phyloP scores from a whole-genome alignment of 495 filamentous ascomycete genomes.

The Cercophora newfieldiana region DNA sequence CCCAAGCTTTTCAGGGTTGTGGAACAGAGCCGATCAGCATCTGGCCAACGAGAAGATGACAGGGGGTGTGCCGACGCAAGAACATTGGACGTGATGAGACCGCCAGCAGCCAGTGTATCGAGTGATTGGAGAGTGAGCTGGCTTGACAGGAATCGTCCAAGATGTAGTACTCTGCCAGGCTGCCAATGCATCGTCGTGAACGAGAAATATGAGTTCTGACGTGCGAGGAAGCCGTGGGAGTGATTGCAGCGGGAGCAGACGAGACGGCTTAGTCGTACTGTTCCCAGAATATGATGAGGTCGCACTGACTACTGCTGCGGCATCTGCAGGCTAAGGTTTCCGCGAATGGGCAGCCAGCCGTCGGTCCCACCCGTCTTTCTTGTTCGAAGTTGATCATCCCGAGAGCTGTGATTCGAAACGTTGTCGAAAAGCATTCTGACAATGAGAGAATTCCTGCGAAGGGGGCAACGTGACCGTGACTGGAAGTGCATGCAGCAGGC shows the following conservation, averaged over 20 bases:
- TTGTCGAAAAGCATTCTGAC: not conserved
- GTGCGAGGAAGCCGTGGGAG: not conserved
- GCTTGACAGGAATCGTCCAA: not conserved
- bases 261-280: not conserved
- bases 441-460: not conserved
- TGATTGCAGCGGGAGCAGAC: not conserved
- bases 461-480: conserved; percentile 1
- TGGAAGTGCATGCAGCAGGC: conserved; percentile 2
- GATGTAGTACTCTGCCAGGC: not conserved
- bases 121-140: not conserved
- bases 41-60: not conserved
- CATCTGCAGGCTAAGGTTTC: not conserved
- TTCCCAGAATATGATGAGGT: not conserved
- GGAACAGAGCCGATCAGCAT: not conserved
- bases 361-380: not conserved
- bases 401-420: not conserved
- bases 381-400: not conserved
- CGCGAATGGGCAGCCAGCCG: not conserved
- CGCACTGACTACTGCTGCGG: not conserved
- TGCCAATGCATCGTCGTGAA: not conserved
- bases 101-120: not conserved
- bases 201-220: not conserved
- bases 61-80: no score
- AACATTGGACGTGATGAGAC: not conserved
- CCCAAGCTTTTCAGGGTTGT: not conserved